Evolutionary conservation across 257 asterid genomes (phyloP).

Genomic region (Solanum etuberosum): DNA sequence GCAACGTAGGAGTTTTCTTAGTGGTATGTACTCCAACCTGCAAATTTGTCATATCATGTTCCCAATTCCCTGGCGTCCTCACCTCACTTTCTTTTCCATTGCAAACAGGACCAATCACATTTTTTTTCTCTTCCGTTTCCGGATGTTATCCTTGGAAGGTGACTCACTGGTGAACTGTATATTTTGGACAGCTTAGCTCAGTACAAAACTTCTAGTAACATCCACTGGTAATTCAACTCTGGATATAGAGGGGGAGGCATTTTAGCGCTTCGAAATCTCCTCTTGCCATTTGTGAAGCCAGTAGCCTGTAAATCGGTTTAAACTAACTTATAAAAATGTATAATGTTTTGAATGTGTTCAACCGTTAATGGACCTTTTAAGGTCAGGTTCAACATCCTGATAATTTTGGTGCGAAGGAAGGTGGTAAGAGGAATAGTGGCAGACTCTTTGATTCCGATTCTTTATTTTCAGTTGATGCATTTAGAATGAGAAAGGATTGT

Average conservation of each 20-base stretch:
- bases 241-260: not conserved
- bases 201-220: not conserved
- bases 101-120: not conserved
- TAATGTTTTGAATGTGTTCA: not conserved
- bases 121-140: constrained; percentile 1
- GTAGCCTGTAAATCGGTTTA: not conserved
- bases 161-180: constrained; percentile 12
- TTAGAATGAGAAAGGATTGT: not conserved
- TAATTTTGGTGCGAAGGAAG: not conserved
- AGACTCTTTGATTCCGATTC: not conserved
- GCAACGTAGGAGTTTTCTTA: constrained; percentile 9
- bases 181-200: constrained; percentile 8
- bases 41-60: not conserved
- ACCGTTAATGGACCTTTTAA: too few species aligned
- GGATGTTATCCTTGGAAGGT: constrained; percentile 8
- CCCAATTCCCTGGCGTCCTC: not conserved
- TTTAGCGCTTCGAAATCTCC: not conserved
- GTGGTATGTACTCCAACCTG: constrained; percentile 6
- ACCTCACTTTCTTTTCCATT: not conserved
- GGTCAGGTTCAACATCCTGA: not conserved
- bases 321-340: not conserved
- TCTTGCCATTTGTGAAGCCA: not conserved
- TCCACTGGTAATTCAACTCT: not conserved
- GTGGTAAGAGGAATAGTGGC: not conserved
- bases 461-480: not conserved